These are phyloP conservation scores for Piromyces finnis DNA, from an alignment of 192 early-diverging fungal genomes.

Conservation along the genomic window DNA sequence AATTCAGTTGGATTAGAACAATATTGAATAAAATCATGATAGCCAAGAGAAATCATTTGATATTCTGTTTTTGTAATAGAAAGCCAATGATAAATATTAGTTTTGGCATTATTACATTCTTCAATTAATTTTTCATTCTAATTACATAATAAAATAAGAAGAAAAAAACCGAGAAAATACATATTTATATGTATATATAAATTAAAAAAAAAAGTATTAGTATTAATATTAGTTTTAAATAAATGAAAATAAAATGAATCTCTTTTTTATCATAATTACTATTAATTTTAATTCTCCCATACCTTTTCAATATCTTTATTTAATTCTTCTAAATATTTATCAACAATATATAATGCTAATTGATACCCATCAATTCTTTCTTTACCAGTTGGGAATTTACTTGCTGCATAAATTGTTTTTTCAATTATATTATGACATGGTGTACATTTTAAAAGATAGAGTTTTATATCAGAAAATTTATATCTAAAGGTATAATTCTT, in stretches of 20 bases:
- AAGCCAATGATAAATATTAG: neutral
- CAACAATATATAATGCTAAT: conserved; percentile 24
- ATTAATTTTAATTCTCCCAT: too few relatives aligned
- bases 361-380: conserved; percentile 42
- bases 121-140: neutral
- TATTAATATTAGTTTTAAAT: too few relatives aligned
- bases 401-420: conserved; percentile 28
- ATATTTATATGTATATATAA: too few relatives aligned
- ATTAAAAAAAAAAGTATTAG: too few relatives aligned
- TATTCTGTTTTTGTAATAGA: neutral
- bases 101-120: neutral
- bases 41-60: neutral
- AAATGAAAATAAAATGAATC: too few relatives aligned
- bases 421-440: conserved; percentile 26
- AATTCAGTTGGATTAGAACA: neutral
- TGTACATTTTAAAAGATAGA: conserved; percentile 26
- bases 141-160: too few relatives aligned
- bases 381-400: conserved; percentile 30
- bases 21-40: neutral
- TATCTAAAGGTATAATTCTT: neutral
- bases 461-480: conserved; percentile 25
- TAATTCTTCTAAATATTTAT: conserved; percentile 2
- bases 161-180: too few relatives aligned
- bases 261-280: too few relatives aligned
- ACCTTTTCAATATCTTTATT: neutral